A percentile compares a stretch with the other conserved stretches of the same genome.
phyloP scores from a whole-genome alignment of 2,329 filamentous ascomycete genomes.

The Hypoxylon sp. region DNA sequence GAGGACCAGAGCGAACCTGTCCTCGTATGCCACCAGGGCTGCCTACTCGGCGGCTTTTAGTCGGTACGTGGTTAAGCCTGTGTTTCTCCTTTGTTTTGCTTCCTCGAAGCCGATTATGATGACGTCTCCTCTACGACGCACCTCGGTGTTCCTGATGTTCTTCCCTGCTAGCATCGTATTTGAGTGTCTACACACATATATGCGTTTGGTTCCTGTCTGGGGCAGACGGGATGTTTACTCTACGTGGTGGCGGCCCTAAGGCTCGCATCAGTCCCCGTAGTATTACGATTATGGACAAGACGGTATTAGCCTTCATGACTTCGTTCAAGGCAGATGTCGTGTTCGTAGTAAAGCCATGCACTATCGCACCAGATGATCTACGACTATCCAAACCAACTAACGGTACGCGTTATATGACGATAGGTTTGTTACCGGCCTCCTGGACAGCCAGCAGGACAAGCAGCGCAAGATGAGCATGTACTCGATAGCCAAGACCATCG shows the following conservation, averaged over 20 bases:
- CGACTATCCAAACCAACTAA: conserved; percentile 20
- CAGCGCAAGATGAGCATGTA: conserved; percentile 77
- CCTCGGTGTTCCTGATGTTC: no score
- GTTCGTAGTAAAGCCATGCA: background rate
- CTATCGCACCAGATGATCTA: background rate
- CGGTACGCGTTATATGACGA: conserved; percentile 16
- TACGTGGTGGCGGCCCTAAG: no score
- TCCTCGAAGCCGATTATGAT: conserved; percentile 1
- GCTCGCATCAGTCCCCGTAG: no score
- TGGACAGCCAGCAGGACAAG: conserved; percentile 76
- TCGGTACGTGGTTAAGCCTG: conserved; percentile 58
- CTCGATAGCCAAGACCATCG: conserved; percentile 71
- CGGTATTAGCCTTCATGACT: no score
- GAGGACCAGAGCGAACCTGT: conserved; percentile 46
- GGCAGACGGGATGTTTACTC: no score
- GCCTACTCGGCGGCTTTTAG: conserved; percentile 79
- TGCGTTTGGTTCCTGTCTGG: no score
- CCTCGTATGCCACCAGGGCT: conserved; percentile 68
- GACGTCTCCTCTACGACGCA: background rate
- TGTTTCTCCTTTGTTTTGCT: conserved; percentile 13
- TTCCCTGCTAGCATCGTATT: no score
- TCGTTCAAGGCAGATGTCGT: background rate
- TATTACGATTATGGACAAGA: no score
- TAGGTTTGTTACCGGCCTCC: conserved; percentile 81
- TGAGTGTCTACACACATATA: no score